These are phyloP conservation scores for Apiospora sp. DNA, from an alignment of 2,329 filamentous ascomycete species.

Conservation along the genomic window DNA sequence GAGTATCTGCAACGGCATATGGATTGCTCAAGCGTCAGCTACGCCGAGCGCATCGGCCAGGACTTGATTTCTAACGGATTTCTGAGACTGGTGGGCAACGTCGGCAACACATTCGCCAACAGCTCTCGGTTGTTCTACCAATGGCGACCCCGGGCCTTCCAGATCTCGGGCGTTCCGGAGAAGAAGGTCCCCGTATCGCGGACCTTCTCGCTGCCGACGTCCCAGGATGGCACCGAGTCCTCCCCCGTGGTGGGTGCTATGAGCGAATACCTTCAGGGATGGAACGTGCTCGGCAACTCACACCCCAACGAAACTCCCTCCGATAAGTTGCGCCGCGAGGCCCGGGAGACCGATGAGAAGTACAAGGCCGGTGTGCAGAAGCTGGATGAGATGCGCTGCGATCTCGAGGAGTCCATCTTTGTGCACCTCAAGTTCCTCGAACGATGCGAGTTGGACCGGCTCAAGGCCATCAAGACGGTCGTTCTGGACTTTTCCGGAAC, in stretches of 20 bases:
- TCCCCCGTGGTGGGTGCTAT: constrained; percentile 85
- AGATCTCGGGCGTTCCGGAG: constrained; percentile 85
- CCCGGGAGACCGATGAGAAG: constrained; percentile 87
- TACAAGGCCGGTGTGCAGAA: constrained; percentile 89
- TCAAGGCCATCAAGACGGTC: constrained; percentile 98
- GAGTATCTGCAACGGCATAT: constrained; percentile 93
- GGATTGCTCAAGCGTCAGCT: constrained; percentile 82
- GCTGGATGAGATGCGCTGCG: constrained; percentile 89
- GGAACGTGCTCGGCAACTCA: constrained; percentile 90
- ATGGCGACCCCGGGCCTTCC: constrained; percentile 92
- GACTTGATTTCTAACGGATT: constrained; percentile 89
- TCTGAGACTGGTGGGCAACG: constrained; percentile 88
- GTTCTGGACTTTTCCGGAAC: constrained; percentile 97
- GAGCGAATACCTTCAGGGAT: constrained; percentile 87
- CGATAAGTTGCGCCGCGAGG: constrained; percentile 87
- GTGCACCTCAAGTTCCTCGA: constrained; percentile 95
- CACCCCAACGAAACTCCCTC: constrained; percentile 93
- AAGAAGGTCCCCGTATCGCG: constrained; percentile 79
- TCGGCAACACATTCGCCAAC: constrained; percentile 95
- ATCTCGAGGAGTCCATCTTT: constrained; percentile 94
- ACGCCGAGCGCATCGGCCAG: constrained; percentile 94
- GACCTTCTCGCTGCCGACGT: constrained; percentile 75
- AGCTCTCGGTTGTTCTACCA: constrained; percentile 98
- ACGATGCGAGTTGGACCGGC: constrained; percentile 91
- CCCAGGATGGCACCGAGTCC: constrained; percentile 65